Percentiles rank a stretch among this genome's conserved stretches.
Conservation (phyloP, 805 yeast species). For the Myxozyma monticola region DNA sequence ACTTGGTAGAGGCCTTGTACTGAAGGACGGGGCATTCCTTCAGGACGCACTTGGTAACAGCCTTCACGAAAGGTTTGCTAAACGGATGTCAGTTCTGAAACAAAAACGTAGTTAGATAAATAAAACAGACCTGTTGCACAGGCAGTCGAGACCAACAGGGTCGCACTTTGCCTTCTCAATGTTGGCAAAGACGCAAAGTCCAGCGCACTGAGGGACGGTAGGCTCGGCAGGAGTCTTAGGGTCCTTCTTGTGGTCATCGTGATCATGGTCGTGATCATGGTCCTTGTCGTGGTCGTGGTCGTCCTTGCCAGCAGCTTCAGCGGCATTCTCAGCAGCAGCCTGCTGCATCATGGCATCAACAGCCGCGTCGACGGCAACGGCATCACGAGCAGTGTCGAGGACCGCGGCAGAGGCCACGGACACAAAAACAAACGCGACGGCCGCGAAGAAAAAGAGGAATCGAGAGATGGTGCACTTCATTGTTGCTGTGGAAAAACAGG, state of each 20-base stretch:
- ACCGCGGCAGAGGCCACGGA: too few species aligned
- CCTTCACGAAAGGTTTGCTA: constrained; percentile 5
- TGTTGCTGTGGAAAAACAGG: too few species aligned
- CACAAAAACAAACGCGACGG: too few species aligned
- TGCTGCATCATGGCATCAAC: too few species aligned
- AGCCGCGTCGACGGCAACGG: too few species aligned
- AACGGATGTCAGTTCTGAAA: not conserved
- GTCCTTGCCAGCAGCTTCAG: too few species aligned
- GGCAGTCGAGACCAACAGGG: constrained; percentile 9
- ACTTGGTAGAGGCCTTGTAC: not conserved
- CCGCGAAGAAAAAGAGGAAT: too few species aligned
- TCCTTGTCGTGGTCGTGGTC: too few species aligned
- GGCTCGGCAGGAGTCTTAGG: constrained; percentile 1
- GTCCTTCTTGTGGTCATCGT: not conserved
- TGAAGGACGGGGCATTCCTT: constrained; percentile 2
- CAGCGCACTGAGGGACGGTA: constrained; percentile 14
- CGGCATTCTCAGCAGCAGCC: too few species aligned
- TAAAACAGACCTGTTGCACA: constrained; percentile 7
- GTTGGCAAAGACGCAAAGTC: constrained; percentile 10
- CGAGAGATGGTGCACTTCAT: too few species aligned
- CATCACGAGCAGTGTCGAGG: too few species aligned
- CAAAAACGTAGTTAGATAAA: not conserved
- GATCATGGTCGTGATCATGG: too few species aligned
- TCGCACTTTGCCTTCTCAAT: constrained; percentile 7
- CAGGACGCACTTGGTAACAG: constrained; percentile 1